Base-by-base conservation (phyloP, 2,329 filamentous ascomycete genomes). In the Arachnopeziza araneosa region DNA sequence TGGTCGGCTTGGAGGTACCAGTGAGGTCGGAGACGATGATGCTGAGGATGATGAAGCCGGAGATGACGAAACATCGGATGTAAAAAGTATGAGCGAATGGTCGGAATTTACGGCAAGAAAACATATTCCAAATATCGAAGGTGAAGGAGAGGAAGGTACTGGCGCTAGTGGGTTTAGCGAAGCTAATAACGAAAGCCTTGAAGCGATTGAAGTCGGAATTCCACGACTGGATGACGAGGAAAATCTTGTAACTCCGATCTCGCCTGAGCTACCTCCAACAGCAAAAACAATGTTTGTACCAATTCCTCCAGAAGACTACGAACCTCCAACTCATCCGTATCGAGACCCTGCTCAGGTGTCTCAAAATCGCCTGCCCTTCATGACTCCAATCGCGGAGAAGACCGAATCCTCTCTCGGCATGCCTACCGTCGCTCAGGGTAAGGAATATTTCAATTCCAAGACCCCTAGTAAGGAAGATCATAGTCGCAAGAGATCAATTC, bases 331-430 rank as follows among this genome's bases (percentile, higher is more conserved):
- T 59, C 83, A 87, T 54, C 89, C 90, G 60, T 96, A 89, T 80
- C 87, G 92, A 71, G 90, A 96, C 74, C 85, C 91, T 70, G 83
- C 78, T 44, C 83, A 92, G 72, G 81, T 88, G 74, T 91, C 92
- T 61, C 96, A 97, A 70, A 96, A 93, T 75, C 88, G 93, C 58
- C 80, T 98, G 10, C 95, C 93, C 2, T 99, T 98, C 73, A 98
- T 99, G 95, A 99, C 95, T 0, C 95, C 95, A 1, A 99, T 99
- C 66, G 93, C 95, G 1, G 95, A 99, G 74, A 87, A 91, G 68
- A 99, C 95, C 0, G 95, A 99, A 75, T 89, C 87, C 12, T 97
- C 93, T 0, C 77, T 98, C 5, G 88, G 88, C 44, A 76, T 88
- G 50, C 82, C 83, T 4, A 85, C 83, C 26, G 80, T 84, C 56